Evolutionary conservation across 139 green algal genomes (phyloP).

Genomic region (Chlamydomonas schloesseri): DNA sequence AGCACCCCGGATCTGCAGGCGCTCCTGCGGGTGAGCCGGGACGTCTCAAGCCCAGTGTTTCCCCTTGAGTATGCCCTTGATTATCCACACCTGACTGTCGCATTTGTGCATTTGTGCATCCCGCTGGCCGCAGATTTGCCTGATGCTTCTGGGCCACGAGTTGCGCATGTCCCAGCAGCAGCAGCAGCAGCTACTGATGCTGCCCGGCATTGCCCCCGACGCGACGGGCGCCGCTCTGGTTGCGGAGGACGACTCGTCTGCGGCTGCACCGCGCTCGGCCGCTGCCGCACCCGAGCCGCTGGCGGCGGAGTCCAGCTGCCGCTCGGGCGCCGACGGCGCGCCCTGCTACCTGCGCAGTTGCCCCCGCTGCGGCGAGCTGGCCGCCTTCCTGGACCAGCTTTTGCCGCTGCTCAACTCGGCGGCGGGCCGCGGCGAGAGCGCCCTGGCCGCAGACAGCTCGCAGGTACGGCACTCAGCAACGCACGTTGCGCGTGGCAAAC

Average conservation of each 20-base stretch:
- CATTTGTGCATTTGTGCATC: too few species aligned
- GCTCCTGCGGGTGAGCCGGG: not conserved
- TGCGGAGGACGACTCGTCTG: too few species aligned
- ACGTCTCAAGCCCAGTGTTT: too few species aligned
- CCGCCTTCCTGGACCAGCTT: not conserved
- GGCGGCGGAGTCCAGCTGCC: not conserved
- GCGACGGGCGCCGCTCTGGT: too few species aligned
- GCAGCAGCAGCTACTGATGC: not conserved
- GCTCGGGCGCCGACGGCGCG: not conserved
- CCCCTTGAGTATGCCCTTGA: too few species aligned
- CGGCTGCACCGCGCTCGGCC: too few species aligned
- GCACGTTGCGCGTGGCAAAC: too few species aligned
- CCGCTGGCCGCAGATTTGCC: constrained; percentile 9
- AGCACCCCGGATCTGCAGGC: not conserved
- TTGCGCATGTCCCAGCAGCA: not conserved
- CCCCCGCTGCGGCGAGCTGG: constrained; percentile 7
- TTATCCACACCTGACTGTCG: too few species aligned
- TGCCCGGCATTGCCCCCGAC: not conserved
- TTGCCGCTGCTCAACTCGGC: not conserved
- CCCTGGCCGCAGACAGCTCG: constrained; percentile 4
- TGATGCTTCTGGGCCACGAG: constrained; percentile 10
- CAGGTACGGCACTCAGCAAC: not conserved
- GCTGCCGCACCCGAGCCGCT: not conserved
- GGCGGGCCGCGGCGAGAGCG: too few species aligned
- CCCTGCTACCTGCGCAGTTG: not conserved